A percentile compares a stretch with the other conserved stretches of the same genome.
phyloP scores from a whole-genome alignment of 805 yeast species.

The Spencermartinsiella europaea region DNA sequence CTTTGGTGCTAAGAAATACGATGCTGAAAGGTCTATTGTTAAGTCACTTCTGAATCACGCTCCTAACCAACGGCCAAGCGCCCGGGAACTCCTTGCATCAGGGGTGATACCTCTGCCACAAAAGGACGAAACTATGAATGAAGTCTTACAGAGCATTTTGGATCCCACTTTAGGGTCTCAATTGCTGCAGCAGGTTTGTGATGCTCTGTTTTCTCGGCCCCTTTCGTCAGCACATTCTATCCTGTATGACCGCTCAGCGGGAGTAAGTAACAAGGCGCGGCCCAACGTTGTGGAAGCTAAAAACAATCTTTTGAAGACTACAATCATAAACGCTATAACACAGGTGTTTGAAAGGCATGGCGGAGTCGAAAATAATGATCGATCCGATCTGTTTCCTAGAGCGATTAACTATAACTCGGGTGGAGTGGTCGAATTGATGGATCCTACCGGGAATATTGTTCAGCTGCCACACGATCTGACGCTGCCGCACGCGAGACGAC shows the following conservation, averaged over 20 bases:
- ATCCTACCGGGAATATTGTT: slow-evolving; percentile 78
- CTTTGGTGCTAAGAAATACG: slow-evolving; percentile 45
- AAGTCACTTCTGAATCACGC: slow-evolving; percentile 67
- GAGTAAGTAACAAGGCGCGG: slow-evolving; percentile 19
- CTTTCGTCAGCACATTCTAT: slow-evolving; percentile 80
- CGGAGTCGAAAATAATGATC: slow-evolving; percentile 67
- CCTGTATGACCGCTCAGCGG: slow-evolving; percentile 53
- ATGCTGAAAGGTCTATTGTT: slow-evolving; percentile 64
- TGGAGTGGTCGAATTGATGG: slow-evolving; percentile 73
- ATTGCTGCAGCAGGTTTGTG: slow-evolving; percentile 90
- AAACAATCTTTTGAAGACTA: slow-evolving; percentile 44
- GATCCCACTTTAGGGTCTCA: slow-evolving; percentile 90
- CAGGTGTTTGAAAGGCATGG: slow-evolving; percentile 74
- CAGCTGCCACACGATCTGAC: slow-evolving; percentile 89
- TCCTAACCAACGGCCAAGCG: slow-evolving; percentile 75
- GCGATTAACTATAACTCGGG: slow-evolving; percentile 64
- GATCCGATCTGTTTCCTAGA: slow-evolving; percentile 73
- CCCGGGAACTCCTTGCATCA: slow-evolving; percentile 65
- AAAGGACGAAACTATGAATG: slow-evolving; percentile 84
- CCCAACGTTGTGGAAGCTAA: slow-evolving; percentile 9
- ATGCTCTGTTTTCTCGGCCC: slow-evolving; percentile 78
- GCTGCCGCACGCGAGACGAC: slow-evolving; percentile 78
- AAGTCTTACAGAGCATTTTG: slow-evolving; percentile 77
- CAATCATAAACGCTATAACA: slow-evolving; percentile 56
- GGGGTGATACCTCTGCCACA: slow-evolving; percentile 85